These are phyloP conservation scores for Globisporangium iwayamae DNA, from an alignment of 352 stramenopile species.

Conservation along the genomic window DNA sequence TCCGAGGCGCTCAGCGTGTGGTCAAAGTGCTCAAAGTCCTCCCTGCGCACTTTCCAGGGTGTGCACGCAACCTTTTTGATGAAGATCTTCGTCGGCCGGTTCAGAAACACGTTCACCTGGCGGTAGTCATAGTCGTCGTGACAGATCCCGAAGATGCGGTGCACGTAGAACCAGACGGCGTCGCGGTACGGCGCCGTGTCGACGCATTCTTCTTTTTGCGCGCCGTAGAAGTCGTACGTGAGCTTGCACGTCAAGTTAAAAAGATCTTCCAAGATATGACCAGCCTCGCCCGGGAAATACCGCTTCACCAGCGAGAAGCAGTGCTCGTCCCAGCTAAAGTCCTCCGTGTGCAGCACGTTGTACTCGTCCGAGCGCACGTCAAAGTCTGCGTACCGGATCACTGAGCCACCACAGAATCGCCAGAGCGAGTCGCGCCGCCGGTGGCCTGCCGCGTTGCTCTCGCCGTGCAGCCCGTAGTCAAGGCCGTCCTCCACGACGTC, in stretches of 20 bases:
- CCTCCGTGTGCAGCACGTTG: slow-evolving; percentile 81
- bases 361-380: slow-evolving; percentile 80
- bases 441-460: slow-evolving; percentile 16
- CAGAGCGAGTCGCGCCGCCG: slow-evolving; percentile 68
- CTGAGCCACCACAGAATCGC: slow-evolving; percentile 77
- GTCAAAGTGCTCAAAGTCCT: slow-evolving; percentile 86
- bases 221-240: slow-evolving; percentile 77
- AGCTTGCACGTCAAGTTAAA: slow-evolving; percentile 86
- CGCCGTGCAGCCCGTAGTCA: slow-evolving; percentile 38
- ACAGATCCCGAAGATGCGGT: slow-evolving; percentile 87
- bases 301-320: slow-evolving; percentile 83
- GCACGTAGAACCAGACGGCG: slow-evolving; percentile 87
- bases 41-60: slow-evolving; percentile 73
- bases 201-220: slow-evolving; percentile 49
- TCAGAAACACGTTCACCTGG: slow-evolving; percentile 79
- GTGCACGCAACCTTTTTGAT: slow-evolving; percentile 86
- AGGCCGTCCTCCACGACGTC: slow-evolving; percentile 56
- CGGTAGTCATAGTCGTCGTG: slow-evolving; percentile 88
- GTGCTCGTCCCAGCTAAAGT: slow-evolving; percentile 89
- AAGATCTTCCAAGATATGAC: slow-evolving; percentile 81
- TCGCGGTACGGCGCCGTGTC: slow-evolving; percentile 81
- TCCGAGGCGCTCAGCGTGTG: slow-evolving; percentile 70
- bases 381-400: slow-evolving; percentile 83
- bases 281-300: slow-evolving; percentile 79
- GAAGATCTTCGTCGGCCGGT: slow-evolving; percentile 84